Percentiles rank a stretch among this genome's conserved stretches.
Evolutionary conservation across 2,329 filamentous ascomycete genomes (phyloP).

Genomic region (Ramularia endophylla): DNA sequence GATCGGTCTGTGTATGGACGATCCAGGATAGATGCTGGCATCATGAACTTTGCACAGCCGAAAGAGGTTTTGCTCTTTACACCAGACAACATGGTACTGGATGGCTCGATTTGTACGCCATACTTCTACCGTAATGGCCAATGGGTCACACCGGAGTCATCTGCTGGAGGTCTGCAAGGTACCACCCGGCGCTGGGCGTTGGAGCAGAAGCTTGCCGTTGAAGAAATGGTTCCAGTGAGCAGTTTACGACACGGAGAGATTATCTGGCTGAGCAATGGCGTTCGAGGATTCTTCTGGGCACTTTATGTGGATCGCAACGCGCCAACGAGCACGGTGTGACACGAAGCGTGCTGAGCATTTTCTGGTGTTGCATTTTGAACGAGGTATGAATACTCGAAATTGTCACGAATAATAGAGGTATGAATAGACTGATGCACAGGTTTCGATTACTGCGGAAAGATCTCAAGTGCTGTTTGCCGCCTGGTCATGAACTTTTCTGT

Average conservation of each 20-base stretch:
- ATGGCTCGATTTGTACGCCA: conserved; percentile 71
- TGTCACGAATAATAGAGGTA: no score
- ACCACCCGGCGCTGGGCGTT: conserved; percentile 82
- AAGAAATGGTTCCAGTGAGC: conserved; percentile 54
- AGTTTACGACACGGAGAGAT: conserved; percentile 66
- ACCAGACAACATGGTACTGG: conserved; percentile 63
- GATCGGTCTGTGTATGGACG: conserved; percentile 63
- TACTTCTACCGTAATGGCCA: conserved; percentile 67
- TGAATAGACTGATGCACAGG: no score
- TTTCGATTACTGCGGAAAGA: no score
- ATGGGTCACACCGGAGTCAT: conserved; percentile 72
- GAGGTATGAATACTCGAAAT: no score
- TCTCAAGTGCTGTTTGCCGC: no score
- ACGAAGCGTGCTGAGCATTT: not conserved
- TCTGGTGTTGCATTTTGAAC: no score
- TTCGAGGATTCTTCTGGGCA: conserved; percentile 61
- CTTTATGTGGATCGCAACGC: conserved; percentile 11
- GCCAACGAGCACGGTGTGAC: not conserved
- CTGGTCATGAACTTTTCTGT: no score
- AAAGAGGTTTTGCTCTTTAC: conserved; percentile 75
- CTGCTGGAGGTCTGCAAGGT: conserved; percentile 72
- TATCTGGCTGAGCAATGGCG: conserved; percentile 85
- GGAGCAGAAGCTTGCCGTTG: conserved; percentile 58
- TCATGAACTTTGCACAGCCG: conserved; percentile 29
- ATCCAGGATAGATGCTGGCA: conserved; percentile 60